phyloP scores from a whole-genome alignment of 1,139 yeast genomes.

The Magnusiomyces paraingens region DNA sequence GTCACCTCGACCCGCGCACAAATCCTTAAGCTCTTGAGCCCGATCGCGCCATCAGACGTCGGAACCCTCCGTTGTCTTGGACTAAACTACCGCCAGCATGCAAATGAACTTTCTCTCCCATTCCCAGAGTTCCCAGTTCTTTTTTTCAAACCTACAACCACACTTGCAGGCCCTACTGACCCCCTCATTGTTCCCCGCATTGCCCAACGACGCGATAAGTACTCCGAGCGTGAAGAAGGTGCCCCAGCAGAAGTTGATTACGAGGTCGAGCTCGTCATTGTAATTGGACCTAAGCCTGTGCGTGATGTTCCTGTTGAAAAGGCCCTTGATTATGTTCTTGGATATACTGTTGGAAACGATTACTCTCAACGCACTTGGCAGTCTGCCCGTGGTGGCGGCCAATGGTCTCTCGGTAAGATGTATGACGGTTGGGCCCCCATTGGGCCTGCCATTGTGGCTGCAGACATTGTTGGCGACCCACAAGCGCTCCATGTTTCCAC shows the following conservation, averaged over 20 bases:
- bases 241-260: constrained; percentile 37
- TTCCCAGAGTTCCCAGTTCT: constrained; percentile 44
- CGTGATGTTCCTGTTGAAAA: constrained; percentile 39
- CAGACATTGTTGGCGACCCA: constrained; percentile 30
- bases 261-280: constrained; percentile 49
- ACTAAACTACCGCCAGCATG: constrained; percentile 31
- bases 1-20: constrained; percentile 8
- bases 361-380: constrained; percentile 53
- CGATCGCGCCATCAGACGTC: constrained; percentile 19
- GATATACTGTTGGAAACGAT: constrained; percentile 50
- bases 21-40: constrained; percentile 21
- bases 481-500: constrained; percentile 35
- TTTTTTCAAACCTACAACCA: constrained; percentile 42
- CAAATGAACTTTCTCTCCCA: constrained; percentile 24
- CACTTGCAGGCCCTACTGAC: constrained; percentile 38
- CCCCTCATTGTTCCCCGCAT: constrained; percentile 40
- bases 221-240: background rate
- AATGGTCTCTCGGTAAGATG: constrained; percentile 47
- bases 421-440: constrained; percentile 51
- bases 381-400: constrained; percentile 40
- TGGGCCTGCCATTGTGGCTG: constrained; percentile 46
- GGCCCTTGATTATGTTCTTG: constrained; percentile 45
- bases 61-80: constrained; percentile 36
- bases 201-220: constrained; percentile 32
- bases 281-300: constrained; percentile 44